Percentiles rank a stretch among this genome's conserved stretches.
phyloP scores from a whole-genome alignment of 768 basidiomycete species.

The Leccinellum luteum region DNA sequence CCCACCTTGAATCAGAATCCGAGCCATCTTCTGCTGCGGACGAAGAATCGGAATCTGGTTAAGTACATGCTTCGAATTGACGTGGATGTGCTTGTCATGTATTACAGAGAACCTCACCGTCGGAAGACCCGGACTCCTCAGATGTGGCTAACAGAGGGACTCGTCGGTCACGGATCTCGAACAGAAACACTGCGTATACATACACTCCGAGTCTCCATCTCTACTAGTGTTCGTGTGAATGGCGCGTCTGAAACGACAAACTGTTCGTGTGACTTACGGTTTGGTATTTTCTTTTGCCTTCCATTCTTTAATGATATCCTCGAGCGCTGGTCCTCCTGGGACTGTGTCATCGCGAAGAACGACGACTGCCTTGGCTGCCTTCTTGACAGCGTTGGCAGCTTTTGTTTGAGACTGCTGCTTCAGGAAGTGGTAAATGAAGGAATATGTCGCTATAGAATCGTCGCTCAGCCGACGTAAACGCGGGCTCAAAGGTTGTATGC shows the following conservation, averaged over 20 bases:
- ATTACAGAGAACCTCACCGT: conserved; percentile 16
- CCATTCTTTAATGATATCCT: conserved; percentile 68
- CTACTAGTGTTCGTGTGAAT: conserved; percentile 13
- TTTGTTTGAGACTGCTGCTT: conserved; percentile 61
- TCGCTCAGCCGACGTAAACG: conserved; percentile 9
- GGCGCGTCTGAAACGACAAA: neutral
- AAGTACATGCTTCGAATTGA: neutral
- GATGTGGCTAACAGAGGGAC: conserved; percentile 18
- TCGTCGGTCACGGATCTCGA: conserved; percentile 1
- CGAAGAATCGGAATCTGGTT: conserved; percentile 13
- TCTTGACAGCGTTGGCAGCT: conserved; percentile 71
- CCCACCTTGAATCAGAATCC: conserved; percentile 28
- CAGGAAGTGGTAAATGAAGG: conserved; percentile 73
- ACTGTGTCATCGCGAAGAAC: conserved; percentile 55
- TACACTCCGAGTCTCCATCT: conserved; percentile 17
- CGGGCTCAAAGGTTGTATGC: conserved; percentile 16
- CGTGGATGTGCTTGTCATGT: neutral
- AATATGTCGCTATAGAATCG: conserved; percentile 59
- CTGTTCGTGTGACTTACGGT: conserved; percentile 22
- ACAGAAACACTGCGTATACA: conserved; percentile 9
- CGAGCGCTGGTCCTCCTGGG: conserved; percentile 52
- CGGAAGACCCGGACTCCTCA: conserved; percentile 25
- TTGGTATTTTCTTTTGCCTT: conserved; percentile 36
- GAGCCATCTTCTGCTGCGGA: conserved; percentile 24
- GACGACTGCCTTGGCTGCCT: conserved; percentile 62